Percentiles rank a stretch among this genome's conserved stretches.
Evolutionary conservation across 768 basidiomycete species (phyloP).

Genomic region (Mycena latifolia): DNA sequence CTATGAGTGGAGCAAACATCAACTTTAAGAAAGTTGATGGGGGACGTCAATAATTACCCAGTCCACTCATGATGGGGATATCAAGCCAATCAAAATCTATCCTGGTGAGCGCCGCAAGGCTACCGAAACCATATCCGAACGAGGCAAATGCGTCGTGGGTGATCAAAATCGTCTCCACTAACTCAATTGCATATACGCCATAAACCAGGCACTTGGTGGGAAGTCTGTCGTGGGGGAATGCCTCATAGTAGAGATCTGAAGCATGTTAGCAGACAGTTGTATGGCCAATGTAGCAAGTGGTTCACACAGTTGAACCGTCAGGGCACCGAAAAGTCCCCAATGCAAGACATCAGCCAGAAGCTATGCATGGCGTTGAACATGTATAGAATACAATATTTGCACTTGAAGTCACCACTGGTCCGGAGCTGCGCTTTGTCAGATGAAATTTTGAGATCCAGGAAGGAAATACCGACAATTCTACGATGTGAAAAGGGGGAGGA

Average conservation of each 20-base stretch:
- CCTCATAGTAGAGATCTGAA: not conserved
- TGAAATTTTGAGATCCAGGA: no score
- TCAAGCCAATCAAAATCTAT: not conserved
- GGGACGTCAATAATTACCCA: not conserved
- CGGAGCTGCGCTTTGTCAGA: no score
- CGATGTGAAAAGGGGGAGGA: no score
- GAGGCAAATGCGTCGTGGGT: not conserved
- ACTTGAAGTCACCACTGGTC: not conserved
- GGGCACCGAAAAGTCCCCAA: not conserved
- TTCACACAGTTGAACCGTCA: not conserved
- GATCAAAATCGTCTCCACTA: not conserved
- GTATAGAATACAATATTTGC: not conserved
- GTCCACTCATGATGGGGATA: no score
- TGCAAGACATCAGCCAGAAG: no score
- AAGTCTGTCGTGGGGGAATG: not conserved
- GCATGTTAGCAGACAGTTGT: not conserved
- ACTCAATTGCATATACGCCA: not conserved
- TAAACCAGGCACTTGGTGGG: no score
- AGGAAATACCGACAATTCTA: no score
- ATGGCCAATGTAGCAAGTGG: not conserved
- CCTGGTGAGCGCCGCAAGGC: not conserved
- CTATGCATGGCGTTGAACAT: not conserved
- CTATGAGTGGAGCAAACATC: not conserved
- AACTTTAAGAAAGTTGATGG: not conserved
- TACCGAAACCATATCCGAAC: not conserved